Evolutionary conservation across 192 early-diverging fungal species (phyloP).

Genomic region (Entomortierella lignicola): DNA sequence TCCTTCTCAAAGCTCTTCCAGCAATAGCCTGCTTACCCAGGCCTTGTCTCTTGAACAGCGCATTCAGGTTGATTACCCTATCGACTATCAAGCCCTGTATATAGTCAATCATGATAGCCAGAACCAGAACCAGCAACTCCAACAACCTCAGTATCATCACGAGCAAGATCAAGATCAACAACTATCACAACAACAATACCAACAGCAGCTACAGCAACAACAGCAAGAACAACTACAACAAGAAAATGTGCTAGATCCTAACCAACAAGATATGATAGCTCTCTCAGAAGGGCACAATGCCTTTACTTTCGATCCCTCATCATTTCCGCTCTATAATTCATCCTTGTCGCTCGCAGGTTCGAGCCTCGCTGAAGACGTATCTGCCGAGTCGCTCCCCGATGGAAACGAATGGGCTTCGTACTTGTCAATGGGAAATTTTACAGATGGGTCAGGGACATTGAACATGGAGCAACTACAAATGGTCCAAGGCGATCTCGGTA

Average conservation of each 20-base stretch:
- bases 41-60: conserved; percentile 11
- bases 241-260: too few relatives aligned
- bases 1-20: conserved; percentile 39
- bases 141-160: conserved; percentile 8
- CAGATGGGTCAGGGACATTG: conserved; percentile 2
- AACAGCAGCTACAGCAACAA: conserved; percentile 15
- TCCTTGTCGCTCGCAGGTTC: conserved; percentile 2
- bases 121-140: conserved; percentile 19
- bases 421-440: conserved; percentile 14
- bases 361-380: conserved; percentile 6
- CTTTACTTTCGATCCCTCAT: conserved; percentile 26
- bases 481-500: conserved; percentile 10
- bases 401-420: conserved; percentile 31
- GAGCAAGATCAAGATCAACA: conserved; percentile 18
- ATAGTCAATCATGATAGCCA: conserved; percentile 12
- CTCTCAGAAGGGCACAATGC: not conserved
- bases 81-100: conserved; percentile 34
- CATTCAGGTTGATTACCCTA: conserved; percentile 20
- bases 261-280: not conserved
- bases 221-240: conserved; percentile 10
- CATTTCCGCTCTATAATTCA: conserved; percentile 17
- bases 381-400: conserved; percentile 11
- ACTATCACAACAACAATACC: conserved; percentile 12
- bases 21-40: conserved; percentile 33
- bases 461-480: conserved; percentile 27